These are phyloP conservation scores for Scopulariopsis brevicaulis DNA, from an alignment of 2,329 filamentous ascomycete genomes.

Conservation along the genomic window DNA sequence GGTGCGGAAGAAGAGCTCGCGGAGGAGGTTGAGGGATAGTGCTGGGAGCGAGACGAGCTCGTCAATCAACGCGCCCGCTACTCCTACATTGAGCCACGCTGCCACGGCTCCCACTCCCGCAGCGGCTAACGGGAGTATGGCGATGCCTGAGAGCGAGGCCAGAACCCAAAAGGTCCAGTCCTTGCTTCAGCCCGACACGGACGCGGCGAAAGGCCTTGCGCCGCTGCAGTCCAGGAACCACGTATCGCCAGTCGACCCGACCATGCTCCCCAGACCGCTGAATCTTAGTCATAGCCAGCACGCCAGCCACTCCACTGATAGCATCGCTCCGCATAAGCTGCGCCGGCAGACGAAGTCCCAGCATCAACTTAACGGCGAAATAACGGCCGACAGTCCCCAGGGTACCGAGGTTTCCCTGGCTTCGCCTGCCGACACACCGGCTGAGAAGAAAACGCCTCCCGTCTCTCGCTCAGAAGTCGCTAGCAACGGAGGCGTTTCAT, in stretches of 20 bases:
- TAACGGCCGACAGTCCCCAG: background rate
- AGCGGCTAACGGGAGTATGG: background rate
- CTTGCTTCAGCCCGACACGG: background rate
- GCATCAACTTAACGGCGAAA: background rate
- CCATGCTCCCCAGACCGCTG: background rate
- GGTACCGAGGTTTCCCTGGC: background rate
- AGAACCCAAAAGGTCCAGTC: background rate
- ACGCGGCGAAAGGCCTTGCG: background rate
- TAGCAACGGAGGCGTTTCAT: background rate
- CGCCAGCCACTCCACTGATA: background rate
- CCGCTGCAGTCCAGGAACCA: background rate
- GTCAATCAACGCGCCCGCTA: background rate
- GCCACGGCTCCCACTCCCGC: background rate
- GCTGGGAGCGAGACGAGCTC: background rate
- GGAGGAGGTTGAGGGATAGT: background rate
- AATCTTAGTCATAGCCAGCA: background rate
- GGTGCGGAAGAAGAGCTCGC: constrained; percentile 7
- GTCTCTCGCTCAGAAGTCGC: background rate
- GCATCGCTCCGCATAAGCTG: background rate
- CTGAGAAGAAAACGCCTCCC: background rate
- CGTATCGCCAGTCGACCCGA: background rate
- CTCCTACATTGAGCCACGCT: background rate
- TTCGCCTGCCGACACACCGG: background rate
- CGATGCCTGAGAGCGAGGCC: background rate
- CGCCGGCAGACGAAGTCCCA: background rate